A percentile compares a stretch with the other conserved stretches of the same genome.
Evolutionary conservation across 306 rosid genomes (phyloP).

Genomic region (Cucurbita moschata): DNA sequence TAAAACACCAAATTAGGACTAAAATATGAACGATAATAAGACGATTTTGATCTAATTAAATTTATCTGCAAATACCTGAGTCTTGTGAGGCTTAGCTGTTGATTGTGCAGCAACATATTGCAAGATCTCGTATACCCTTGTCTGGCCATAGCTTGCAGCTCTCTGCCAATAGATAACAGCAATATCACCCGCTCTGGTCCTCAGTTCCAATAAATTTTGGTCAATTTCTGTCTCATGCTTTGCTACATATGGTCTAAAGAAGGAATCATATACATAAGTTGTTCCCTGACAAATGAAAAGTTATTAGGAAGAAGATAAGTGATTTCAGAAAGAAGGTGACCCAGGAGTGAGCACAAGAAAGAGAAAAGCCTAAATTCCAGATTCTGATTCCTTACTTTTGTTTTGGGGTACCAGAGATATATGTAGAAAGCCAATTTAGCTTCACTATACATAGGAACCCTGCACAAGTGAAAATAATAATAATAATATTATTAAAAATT

Average conservation of each 20-base stretch:
- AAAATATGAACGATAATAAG: neutral
- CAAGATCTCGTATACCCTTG: constrained; percentile 62
- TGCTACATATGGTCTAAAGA: constrained; percentile 75
- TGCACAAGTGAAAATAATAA: constrained; percentile 15
- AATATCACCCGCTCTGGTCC: constrained; percentile 72
- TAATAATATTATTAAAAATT: neutral
- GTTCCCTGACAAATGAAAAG: constrained; percentile 50
- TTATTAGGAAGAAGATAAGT: neutral
- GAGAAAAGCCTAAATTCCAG: neutral
- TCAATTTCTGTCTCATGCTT: constrained; percentile 84
- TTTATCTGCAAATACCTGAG: constrained; percentile 40
- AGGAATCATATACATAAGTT: constrained; percentile 74
- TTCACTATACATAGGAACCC: constrained; percentile 98
- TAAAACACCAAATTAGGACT: neutral
- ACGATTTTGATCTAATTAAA: neutral
- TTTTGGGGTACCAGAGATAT: constrained; percentile 86
- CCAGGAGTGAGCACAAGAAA: neutral
- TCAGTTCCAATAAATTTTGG: constrained; percentile 65
- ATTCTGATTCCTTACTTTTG: constrained; percentile 38
- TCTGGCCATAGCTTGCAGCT: constrained; percentile 74
- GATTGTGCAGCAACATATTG: constrained; percentile 88
- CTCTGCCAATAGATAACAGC: constrained; percentile 70
- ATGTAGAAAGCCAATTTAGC: constrained; percentile 78
- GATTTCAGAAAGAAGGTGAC: neutral
- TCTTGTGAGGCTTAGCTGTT: constrained; percentile 45